Conservation (phyloP, 1,284 basidiomycete species). For the Sanghuangporus sanghuang region DNA sequence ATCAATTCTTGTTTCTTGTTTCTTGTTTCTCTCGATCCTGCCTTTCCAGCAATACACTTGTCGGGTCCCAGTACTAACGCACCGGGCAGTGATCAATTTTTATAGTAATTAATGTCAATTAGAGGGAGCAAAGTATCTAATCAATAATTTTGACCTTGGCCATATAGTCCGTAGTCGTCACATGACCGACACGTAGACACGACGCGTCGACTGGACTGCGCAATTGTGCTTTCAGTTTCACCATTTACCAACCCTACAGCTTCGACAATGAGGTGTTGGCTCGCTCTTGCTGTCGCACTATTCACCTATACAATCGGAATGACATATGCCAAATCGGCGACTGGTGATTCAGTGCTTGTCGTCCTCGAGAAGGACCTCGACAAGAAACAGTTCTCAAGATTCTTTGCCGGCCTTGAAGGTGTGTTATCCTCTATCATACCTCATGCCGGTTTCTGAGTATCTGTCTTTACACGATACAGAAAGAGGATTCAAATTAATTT, state of each 20-base stretch:
- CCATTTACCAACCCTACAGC: not conserved
- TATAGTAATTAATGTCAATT: not conserved
- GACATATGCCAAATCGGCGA: conserved; percentile 66
- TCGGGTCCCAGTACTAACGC: too few species aligned
- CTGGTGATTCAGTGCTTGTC: conserved; percentile 80
- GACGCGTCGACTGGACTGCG: not conserved
- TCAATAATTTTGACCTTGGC: not conserved
- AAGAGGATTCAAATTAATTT: conserved; percentile 77
- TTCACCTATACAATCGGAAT: conserved; percentile 3
- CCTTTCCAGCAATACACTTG: too few species aligned
- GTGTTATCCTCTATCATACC: conserved; percentile 17
- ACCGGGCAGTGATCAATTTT: too few species aligned
- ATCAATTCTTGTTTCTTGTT: too few species aligned
- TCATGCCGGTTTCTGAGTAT: not conserved
- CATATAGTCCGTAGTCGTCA: conserved; percentile 1
- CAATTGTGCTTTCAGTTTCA: not conserved
- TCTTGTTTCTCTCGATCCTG: too few species aligned
- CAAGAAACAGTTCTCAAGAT: conserved; percentile 68
- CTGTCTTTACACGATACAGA: conserved; percentile 35
- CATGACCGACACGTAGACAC: conserved; percentile 5
- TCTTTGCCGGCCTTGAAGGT: conserved; percentile 80
- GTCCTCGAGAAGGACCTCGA: conserved; percentile 69
- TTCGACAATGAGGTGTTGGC: conserved; percentile 16
- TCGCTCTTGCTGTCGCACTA: conserved; percentile 12
- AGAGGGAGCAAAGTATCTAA: not conserved